Evolutionary conservation across 2,329 filamentous ascomycete genomes (phyloP), one percentile per base, ranked within the genome.

Genomic region (Phialemoniopsis sp.): DNA sequence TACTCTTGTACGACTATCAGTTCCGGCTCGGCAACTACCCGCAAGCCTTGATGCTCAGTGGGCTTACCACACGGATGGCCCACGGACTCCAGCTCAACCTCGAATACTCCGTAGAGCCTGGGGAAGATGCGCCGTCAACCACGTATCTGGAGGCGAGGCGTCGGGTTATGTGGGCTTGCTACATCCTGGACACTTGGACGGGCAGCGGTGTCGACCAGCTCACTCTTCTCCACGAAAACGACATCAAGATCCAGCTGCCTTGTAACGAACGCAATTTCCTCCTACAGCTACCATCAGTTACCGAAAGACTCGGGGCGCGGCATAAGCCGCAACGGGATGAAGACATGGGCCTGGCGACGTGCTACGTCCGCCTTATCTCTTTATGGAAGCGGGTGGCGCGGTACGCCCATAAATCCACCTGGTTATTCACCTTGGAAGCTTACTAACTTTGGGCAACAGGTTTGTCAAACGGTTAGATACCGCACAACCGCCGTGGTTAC

Each of bases 41-140:
- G 9, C 36, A 34, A 14, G 44, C 46, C 6, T 45, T 49, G 14
- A 39, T 49, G 40, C 30, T 49, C 12, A 45, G 38, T 14, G 46
- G 46, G 6, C 36, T 45, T 4, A 64, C 65, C 33, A 65, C 68
- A 29, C 62, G 63, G 29, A 55, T 71, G 43, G 72, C 69, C 8
- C 60, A 72, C 14, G 62, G 59, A 6, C 62, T 70, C 32, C 58
- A 72, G 31, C 66, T 69, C 28, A 70, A 70, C 40, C 67, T 44
- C 13, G 46, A 49, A 26, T 40, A 29, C 15, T 40, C 39, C 8
- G 13, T 21, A 7, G 36, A 45, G 19, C 29, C 41, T 12, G 30
- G 33, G 10, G 36, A 34, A 9, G n/a, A 14, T 28, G 26, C 40
- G 32, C 32, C 40, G 13, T 36, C 38, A 3, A 33, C 40, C 8